A percentile compares a stretch with the other conserved stretches of the same genome.
These are phyloP conservation scores for Raffaelea deltoideospora DNA, from an alignment of 2,329 filamentous ascomycete species.

Conservation along the genomic window DNA sequence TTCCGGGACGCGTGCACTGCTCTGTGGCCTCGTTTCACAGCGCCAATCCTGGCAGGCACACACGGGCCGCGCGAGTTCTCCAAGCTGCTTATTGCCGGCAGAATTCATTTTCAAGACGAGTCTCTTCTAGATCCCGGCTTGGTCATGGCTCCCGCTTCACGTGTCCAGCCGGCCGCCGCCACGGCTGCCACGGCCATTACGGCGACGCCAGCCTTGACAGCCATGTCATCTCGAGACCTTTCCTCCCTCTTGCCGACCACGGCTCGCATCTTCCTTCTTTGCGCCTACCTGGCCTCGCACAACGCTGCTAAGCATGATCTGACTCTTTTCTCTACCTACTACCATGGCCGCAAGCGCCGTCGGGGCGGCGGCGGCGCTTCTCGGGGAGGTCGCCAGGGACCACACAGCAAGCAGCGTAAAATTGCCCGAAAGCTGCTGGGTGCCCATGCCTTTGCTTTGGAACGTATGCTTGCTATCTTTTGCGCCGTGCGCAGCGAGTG, in stretches of 20 bases:
- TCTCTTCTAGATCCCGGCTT: conserved; percentile 52
- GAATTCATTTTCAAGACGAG: conserved; percentile 59
- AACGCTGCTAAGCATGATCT: conserved; percentile 61
- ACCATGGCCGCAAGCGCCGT: conserved; percentile 34
- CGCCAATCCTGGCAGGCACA: conserved; percentile 60
- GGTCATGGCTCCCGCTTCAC: conserved; percentile 14
- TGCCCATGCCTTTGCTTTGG: conserved; percentile 61
- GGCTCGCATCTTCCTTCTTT: conserved; percentile 57
- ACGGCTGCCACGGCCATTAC: conserved; percentile 10
- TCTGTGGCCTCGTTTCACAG: conserved; percentile 75
- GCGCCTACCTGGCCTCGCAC: conserved; percentile 69
- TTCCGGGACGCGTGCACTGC: conserved; percentile 56
- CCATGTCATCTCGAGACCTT: conserved; percentile 17
- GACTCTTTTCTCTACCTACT: conserved; percentile 59
- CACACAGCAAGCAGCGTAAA: conserved; percentile 44
- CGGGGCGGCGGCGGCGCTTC: conserved; percentile 27
- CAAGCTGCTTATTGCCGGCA: conserved; percentile 58
- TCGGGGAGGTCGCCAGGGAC: conserved; percentile 14
- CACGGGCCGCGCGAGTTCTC: conserved; percentile 69
- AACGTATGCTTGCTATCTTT: conserved; percentile 67
- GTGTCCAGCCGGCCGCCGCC: neutral
- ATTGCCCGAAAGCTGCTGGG: conserved; percentile 65
- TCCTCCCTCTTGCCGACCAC: conserved; percentile 51
- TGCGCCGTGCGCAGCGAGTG: conserved; percentile 47
- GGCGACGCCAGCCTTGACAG: conserved; percentile 26